phyloP scores from a whole-genome alignment of 345 rosid species.

The Aethionema arabicum region DNA sequence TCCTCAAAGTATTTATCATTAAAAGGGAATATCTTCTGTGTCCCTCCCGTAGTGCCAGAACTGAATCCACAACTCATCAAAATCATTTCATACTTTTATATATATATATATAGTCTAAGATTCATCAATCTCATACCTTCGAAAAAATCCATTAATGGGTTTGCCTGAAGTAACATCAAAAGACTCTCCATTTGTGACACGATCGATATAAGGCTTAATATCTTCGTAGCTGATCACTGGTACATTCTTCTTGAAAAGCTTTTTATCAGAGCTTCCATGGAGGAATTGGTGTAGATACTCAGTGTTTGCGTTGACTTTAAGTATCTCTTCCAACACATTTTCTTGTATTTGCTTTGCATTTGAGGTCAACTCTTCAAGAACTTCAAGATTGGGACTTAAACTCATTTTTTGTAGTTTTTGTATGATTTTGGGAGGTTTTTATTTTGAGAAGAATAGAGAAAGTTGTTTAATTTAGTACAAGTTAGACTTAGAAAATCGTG shows the following conservation, averaged over 20 bases:
- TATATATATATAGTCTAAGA: too few relatives aligned
- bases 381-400: not conserved
- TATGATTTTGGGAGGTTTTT: too few relatives aligned
- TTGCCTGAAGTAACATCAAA: constrained; percentile 49
- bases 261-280: constrained; percentile 40
- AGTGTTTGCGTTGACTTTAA: constrained; percentile 39
- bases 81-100: too few relatives aligned
- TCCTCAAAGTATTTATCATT: constrained; percentile 17
- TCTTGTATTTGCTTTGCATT: constrained; percentile 30
- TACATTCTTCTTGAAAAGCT: constrained; percentile 47
- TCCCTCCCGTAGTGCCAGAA: constrained; percentile 72
- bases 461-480: too few relatives aligned
- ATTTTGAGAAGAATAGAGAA: too few relatives aligned
- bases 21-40: constrained; percentile 61
- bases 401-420: too few relatives aligned
- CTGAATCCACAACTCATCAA: constrained; percentile 36
- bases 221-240: constrained; percentile 60
- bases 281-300: constrained; percentile 41
- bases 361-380: not conserved
- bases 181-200: constrained; percentile 52
- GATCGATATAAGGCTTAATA: constrained; percentile 48
- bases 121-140: too few relatives aligned
- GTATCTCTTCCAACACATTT: constrained; percentile 42
- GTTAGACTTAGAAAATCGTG: too few relatives aligned
- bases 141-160: constrained; percentile 53